Conservation (phyloP, 2,329 filamentous ascomycete species). For the Calonectria fujianensis region DNA sequence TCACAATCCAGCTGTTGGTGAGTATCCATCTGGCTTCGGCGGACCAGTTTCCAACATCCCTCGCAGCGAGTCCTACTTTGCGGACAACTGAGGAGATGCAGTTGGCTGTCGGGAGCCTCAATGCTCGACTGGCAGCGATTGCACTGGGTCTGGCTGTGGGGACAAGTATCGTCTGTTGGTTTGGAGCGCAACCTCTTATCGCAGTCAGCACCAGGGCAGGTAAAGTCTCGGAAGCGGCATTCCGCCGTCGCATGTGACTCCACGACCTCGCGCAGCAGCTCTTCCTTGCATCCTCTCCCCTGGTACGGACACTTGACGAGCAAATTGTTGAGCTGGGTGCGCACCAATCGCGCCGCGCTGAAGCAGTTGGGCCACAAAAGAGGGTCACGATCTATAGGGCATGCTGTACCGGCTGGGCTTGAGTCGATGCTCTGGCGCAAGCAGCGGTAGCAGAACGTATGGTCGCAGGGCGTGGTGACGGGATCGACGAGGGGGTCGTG, state of each 20-base stretch:
- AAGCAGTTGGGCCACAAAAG: constrained; percentile 63
- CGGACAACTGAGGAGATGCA: constrained; percentile 64
- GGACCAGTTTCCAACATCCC: constrained; percentile 67
- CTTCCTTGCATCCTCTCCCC: constrained; percentile 68
- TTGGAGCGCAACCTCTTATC: constrained; percentile 70
- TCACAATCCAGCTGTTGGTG: constrained; percentile 71
- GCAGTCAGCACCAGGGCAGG: constrained; percentile 74
- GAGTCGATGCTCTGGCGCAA: constrained; percentile 66
- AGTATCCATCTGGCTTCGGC: constrained; percentile 66
- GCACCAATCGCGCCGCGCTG: constrained; percentile 68
- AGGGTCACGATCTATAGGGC: constrained; percentile 75
- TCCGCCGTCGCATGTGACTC: constrained; percentile 74
- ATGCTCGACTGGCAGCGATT: constrained; percentile 71
- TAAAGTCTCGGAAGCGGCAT: constrained; percentile 73
- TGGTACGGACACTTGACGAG: constrained; percentile 75
- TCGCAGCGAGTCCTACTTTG: constrained; percentile 70
- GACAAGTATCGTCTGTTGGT: constrained; percentile 71
- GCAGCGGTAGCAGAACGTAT: constrained; percentile 79
- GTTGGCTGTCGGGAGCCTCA: constrained; percentile 65
- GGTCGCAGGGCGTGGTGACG: constrained; percentile 77
- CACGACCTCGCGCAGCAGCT: constrained; percentile 72
- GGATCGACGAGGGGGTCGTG: constrained; percentile 77
- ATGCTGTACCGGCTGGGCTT: constrained; percentile 65
- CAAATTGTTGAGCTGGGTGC: constrained; percentile 77
- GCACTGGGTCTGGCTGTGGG: constrained; percentile 72